Evolutionary conservation across 345 rosid genomes (phyloP), one percentile per base, ranked within the genome.

Genomic region (Toxicodendron radicans): DNA sequence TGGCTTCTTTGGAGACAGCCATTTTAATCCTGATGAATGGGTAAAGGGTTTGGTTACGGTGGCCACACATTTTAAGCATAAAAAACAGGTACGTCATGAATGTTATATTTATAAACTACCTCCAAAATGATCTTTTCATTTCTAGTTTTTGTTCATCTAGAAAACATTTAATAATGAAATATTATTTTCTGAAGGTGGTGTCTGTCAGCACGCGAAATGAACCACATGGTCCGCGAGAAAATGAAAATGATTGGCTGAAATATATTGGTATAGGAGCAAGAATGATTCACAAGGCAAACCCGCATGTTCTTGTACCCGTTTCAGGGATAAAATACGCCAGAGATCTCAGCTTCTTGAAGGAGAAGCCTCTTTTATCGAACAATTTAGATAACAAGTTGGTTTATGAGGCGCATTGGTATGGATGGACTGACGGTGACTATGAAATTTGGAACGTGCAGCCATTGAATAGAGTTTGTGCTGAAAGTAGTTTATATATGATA

Each of bases 201-300:
- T 87, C 78, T 33, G 66, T 84, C 74, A 82, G 87, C 78, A 33
- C 82, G 69, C 75, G 87, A 67, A 86, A 86, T 33, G 89, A 86
- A 57, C 87, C 80, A 30, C 87, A 84, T 11, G 86, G 87, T n/a
- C 68, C 82, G 9, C 67, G 58, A 17, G 84, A 84, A 30, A 86
- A 84, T 20, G 79, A 68, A 23, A 33, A 76, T 6, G 87, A 84
- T 72, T 82, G 86, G 89, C 77, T 80, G 63, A 72, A 67, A 76
- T 76, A 81, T 51, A 17, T 58, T 8, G 16, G 13, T 41, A 60
- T 35, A 23, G 88, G 86, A 60, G 85, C 83, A 33, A 79, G 59
- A 68, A 75, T 69, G 33, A 85, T 86, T 27, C 88, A 82, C 77
- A 1, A 48, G 24, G 80, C 79, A 48, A 86, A 86, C 51, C 87